Evolutionary conservation across 2,329 filamentous ascomycete genomes (phyloP), one percentile per base, ranked within the genome.

Genomic region (Boeremia lycopersici): DNA sequence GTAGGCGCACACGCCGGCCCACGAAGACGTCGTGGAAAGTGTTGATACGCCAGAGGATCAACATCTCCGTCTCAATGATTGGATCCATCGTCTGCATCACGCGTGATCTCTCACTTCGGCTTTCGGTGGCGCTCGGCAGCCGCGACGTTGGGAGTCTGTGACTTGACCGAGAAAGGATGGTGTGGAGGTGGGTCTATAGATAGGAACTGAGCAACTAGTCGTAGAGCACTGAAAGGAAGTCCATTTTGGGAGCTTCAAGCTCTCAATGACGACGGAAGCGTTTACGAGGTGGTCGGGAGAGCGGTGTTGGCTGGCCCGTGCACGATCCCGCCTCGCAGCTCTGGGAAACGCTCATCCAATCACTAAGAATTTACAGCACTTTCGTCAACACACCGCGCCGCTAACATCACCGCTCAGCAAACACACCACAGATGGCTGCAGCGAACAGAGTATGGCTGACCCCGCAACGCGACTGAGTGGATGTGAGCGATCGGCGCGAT

Each of bases 371-470:
- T 5, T 13, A 10, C 30, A 26, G 29, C 23, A 33, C 45, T 10
- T 41, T 17, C 28, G 6, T 46, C 35, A 54, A 54, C 52, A 49
- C 52, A 54, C 52, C 52, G 52, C 30, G 52, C 35, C 52, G 29
- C 35, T 23, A 40, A 28, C 23, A 54, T 41, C 46, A 45, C 17
- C 40, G 30, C 35, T 25, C 23, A 35, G 30, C 29, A 26, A 41
- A 31, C 11, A 30, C 35, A 49, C 34, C 40, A 45, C 41, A 35
- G 40, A 49, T 54, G 35, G 25, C 42, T 29, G 26, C 40, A 45
- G 29, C 11, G 17, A 26, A 30, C 35, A 13, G 34, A 33, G 23
- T n/a, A 39, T 35, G 29, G 34, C 34, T 28, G 12, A 28, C 23
- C 45, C 33, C 51, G 35, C 45, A 17, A 45, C 29, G 35, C 4